Evolutionary conservation across 768 basidiomycete genomes (phyloP), one percentile per base, ranked within the genome.

Genomic region (Pleurotus citrinopileatus): DNA sequence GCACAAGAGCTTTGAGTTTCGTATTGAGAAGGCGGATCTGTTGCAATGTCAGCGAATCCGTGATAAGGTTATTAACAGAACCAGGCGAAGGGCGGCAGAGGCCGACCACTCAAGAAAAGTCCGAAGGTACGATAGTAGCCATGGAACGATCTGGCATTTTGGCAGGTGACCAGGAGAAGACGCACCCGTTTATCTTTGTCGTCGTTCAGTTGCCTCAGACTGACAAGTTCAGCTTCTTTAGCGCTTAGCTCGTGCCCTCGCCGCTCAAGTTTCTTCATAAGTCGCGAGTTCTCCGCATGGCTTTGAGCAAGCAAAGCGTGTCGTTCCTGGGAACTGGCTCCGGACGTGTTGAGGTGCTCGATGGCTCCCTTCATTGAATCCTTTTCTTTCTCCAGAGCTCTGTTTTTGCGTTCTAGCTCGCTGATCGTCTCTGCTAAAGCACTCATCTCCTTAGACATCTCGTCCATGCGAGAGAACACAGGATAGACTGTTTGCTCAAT

Each of bases 111-210:
- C n/a, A n/a, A n/a, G n/a, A n/a, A n/a, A n/a, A n/a, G n/a, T n/a
- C n/a, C n/a, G n/a, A n/a, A n/a, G n/a, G n/a, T n/a, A n/a, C n/a
- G n/a, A n/a, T n/a, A n/a, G n/a, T n/a, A n/a, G n/a, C n/a, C n/a
- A n/a, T n/a, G n/a, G n/a, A n/a, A n/a, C n/a, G n/a, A n/a, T n/a
- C n/a, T n/a, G n/a, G n/a, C n/a, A n/a, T n/a, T n/a, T n/a, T n/a
- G n/a, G n/a, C n/a, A 36, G 9, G 34, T 10, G 3, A 37, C 3
- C 7, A 23, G 29, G 7, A 9, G 4, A 17, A 22, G n/a, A 37
- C 29, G 12, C n/a, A 51, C 48, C 48, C 34, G 29, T 22, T 37
- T 51, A 19, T 51, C 19, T 19, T 36, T 22, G 15, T 51, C 48
- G n/a, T 51, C 48, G 13, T 13, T 36, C 19, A 15, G n/a, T 37